These are phyloP conservation scores for Mrakia gelida DNA, from an alignment of 768 basidiomycete species.

Conservation along the genomic window DNA sequence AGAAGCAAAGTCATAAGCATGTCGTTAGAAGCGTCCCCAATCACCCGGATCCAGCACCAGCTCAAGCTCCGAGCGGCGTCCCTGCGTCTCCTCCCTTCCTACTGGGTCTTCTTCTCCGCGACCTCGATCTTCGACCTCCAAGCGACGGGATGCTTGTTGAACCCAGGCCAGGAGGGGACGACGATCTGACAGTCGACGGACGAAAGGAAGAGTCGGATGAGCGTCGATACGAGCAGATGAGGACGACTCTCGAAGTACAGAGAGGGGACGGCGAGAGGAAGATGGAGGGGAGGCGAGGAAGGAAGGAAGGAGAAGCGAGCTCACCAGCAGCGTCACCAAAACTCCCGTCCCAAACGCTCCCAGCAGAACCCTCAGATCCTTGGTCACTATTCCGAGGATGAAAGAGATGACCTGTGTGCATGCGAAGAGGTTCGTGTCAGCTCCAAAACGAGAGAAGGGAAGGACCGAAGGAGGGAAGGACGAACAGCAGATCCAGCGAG, in stretches of 20 bases:
- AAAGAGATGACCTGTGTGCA: neutral
- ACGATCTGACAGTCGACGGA: slow-evolving; percentile 6
- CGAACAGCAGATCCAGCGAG: slow-evolving; percentile 12
- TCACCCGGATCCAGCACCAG: neutral
- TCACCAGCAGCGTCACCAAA: neutral
- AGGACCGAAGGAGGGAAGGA: neutral
- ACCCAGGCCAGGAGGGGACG: slow-evolving; percentile 7
- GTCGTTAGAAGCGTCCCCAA: neutral
- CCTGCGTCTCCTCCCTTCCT: too few species aligned
- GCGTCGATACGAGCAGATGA: neutral
- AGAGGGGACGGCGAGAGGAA: neutral
- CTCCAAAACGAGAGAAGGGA: neutral
- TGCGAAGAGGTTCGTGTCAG: neutral
- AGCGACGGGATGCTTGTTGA: slow-evolving; percentile 6
- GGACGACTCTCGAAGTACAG: neutral
- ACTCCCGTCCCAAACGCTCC: neutral
- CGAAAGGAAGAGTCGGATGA: neutral
- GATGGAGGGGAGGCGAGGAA: too few species aligned
- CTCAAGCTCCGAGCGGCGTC: neutral
- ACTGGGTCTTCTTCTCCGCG: neutral
- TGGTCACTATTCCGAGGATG: neutral
- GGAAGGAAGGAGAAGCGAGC: neutral
- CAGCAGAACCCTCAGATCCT: neutral
- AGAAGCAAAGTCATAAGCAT: neutral
- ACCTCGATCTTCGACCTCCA: slow-evolving; percentile 11